Percentiles rank a stretch among this genome's conserved stretches.
Evolutionary conservation across 768 basidiomycete genomes (phyloP).

Genomic region (Auriculariales sp.): DNA sequence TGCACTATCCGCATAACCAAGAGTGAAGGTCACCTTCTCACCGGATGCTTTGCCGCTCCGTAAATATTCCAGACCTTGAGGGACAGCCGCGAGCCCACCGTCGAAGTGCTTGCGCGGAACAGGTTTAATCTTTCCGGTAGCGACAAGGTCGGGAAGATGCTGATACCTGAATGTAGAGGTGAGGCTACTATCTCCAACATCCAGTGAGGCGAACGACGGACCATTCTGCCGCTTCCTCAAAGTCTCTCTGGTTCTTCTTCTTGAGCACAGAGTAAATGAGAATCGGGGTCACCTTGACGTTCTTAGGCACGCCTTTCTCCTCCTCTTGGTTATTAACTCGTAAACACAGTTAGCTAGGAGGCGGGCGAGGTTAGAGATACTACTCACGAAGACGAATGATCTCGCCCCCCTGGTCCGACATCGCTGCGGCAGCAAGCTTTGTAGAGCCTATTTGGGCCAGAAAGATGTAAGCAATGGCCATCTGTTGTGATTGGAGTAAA

Average conservation of each 20-base stretch:
- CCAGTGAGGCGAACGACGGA: neutral
- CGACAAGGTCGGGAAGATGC: neutral
- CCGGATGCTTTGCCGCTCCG: conserved; percentile 9
- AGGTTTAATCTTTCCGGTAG: neutral
- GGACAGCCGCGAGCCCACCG: conserved; percentile 7
- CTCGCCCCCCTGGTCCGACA: neutral
- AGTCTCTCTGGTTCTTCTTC: conserved; percentile 4
- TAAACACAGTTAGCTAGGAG: neutral
- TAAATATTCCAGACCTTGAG: conserved; percentile 9
- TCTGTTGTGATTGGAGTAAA: neutral
- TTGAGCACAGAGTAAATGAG: conserved; percentile 3
- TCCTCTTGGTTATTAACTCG: neutral
- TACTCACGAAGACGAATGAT: neutral
- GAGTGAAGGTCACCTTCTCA: conserved; percentile 6
- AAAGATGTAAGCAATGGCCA: too few relatives aligned
- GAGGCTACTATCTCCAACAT: neutral
- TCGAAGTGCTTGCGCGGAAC: conserved; percentile 3
- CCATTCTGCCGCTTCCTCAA: conserved; percentile 1
- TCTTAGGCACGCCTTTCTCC: neutral
- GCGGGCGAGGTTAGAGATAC: neutral
- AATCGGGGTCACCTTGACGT: neutral
- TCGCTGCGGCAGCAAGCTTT: neutral
- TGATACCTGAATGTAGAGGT: neutral
- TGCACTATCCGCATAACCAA: neutral
- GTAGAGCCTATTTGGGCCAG: neutral